Base-by-base conservation (phyloP, 768 basidiomycete species). In the Pisolithus sp. region DNA sequence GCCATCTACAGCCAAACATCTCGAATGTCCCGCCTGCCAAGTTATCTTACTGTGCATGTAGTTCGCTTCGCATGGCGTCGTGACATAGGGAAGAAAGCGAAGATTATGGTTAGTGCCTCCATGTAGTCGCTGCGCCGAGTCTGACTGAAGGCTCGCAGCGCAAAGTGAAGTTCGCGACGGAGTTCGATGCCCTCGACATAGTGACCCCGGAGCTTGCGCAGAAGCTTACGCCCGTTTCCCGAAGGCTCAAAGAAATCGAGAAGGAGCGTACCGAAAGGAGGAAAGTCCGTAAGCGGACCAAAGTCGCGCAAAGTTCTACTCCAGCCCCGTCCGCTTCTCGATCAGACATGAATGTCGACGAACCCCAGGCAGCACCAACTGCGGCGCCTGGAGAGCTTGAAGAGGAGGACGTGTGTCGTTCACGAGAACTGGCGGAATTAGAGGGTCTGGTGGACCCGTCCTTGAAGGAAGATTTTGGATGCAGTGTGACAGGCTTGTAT, bases 51-150 rank as follows among this genome's bases (percentile, higher is more conserved):
- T 5, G 81, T 98, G 4, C 93, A 98, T 60, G 90, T 97, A 87
- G 93, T 94, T 12, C 88, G 96, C 44, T 99, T 98, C 67, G 86
- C 85, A 50, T 99, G 96, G 96, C 76, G 91, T 53, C 76, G 80
- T 36, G 96, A 98, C 58, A 93, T 96, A 53, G 70, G 70, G 48
- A 92, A 86, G 74, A 98, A 98, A 64, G 84, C 95, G 2, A 98
- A 99, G 72, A 95, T 98, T 65, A 93, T 99, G 95, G 88, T 88
- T 54, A 41, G 71, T 59, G 30, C 26, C 51, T 0, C 18, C 23
- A 23, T 42, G 43, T 18, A 23, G 7, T 23, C 30, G 8, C 23
- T 10, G 21, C 31, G 26, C 34, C 15, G 15, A 30, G 2, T 18
- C 26, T 41, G 21, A 20, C 48, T 38, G 6, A 30, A 52, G 20